Evolutionary conservation across 1,284 basidiomycete genomes (phyloP), one percentile per base, ranked within the genome.

Genomic region (Peniophora sp.): DNA sequence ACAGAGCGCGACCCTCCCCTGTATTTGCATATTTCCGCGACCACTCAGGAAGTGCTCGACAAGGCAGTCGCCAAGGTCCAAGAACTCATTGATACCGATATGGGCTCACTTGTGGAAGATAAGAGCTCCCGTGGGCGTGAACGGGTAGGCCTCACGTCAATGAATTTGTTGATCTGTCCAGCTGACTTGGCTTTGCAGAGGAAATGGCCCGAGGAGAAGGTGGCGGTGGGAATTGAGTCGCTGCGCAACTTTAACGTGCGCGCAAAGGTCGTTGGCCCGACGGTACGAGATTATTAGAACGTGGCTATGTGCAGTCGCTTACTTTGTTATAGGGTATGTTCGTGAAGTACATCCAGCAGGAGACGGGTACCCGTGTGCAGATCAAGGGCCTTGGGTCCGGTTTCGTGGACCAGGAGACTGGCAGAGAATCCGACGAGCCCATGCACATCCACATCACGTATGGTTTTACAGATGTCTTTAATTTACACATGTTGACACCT

Each of bases 271-370:
- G 96, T 99, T 39, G 96, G 96, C 3, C 97, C 96, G 9, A 83
- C 82, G 56, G 80, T 75, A 36, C 19, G 36, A 23, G 6, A 50
- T 10, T 10, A 20, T 22, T 41, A 16, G 25, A 32, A 22, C 16
- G 38, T 20, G 16, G 19, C 38, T 16, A 41, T 16, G 5, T 16
- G n/a, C 5, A 20, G n/a, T 41, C 5, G 6, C 16, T 17, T 41
- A 32, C 27, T 34, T n/a, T n/a, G 9, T 45, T 22, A 16, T 23
- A 92, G 89, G 94, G 93, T 59, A 86, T 94, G 64, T 99, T 98
- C 65, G 96, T 99, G 58, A 99, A 99, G 72, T 95, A 94, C 65
- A 99, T 99, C 57, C 96, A 99, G 70, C 83, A 85, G 61, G 96
- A 99, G 70, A 99, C 96, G 0, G 86, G 88, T 35, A 96, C 94